A percentile compares a stretch with the other conserved stretches of the same genome.
Conservation (phyloP, 2,329 filamentous ascomycete species). For the Cadophora luteo-olivacea region DNA sequence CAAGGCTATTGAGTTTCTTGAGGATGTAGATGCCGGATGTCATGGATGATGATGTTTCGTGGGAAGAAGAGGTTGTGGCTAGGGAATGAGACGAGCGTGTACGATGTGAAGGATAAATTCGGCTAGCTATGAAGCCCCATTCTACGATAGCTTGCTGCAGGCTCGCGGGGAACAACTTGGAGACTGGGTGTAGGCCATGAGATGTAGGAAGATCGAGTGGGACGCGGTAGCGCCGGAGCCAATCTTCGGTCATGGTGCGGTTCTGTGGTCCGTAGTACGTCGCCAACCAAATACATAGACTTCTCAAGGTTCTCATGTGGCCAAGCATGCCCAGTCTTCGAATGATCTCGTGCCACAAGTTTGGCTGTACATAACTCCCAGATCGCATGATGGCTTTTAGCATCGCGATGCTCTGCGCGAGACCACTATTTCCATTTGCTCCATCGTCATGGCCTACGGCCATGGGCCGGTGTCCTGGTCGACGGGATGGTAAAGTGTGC, state of each 20-base stretch:
- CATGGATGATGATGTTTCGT: conserved; percentile 22
- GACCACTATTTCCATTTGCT: conserved; percentile 39
- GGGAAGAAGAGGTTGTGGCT: neutral
- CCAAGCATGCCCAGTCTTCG: conserved; percentile 64
- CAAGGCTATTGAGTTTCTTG: conserved; percentile 31
- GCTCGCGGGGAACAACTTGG: conserved; percentile 49
- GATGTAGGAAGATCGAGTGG: conserved; percentile 30
- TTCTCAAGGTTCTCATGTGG: conserved; percentile 57
- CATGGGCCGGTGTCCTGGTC: conserved; percentile 34
- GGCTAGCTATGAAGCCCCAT: conserved; percentile 53
- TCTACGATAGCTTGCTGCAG: conserved; percentile 55
- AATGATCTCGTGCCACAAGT: conserved; percentile 63
- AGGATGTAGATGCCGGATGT: conserved; percentile 40
- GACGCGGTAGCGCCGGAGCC: conserved; percentile 20
- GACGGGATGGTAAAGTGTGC: conserved; percentile 48
- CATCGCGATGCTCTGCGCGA: conserved; percentile 50
- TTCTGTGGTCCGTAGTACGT: conserved; percentile 46
- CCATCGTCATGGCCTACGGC: conserved; percentile 5
- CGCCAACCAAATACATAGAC: conserved; percentile 57
- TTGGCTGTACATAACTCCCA: conserved; percentile 50
- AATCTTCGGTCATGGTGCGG: neutral
- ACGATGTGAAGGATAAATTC: conserved; percentile 4
- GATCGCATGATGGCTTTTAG: conserved; percentile 54
- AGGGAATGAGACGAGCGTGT: neutral
- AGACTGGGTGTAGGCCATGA: conserved; percentile 45